These are phyloP conservation scores for Diaporthe ampelina DNA, from an alignment of 2,329 filamentous ascomycete genomes.

Conservation along the genomic window DNA sequence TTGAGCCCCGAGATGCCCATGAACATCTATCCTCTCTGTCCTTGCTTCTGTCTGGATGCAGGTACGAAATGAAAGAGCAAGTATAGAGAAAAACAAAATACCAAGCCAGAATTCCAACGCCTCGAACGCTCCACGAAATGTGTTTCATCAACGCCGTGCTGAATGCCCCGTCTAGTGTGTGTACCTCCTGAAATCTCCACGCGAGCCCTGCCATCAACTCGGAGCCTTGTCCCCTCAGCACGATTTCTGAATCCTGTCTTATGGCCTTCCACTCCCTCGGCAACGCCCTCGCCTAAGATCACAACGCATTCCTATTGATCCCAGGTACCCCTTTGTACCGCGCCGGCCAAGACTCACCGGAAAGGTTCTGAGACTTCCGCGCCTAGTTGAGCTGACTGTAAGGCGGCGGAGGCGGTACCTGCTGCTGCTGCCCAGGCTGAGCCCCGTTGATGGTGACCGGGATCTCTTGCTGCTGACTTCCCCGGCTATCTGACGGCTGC, in stretches of 20 bases:
- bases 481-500: neutral
- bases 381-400: conserved; percentile 38
- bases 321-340: neutral
- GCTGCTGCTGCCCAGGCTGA: conserved; percentile 30
- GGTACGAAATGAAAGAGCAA: conserved; percentile 4
- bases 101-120: conserved; percentile 17
- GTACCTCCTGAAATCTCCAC: conserved; percentile 31
- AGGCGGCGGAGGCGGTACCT: conserved; percentile 36
- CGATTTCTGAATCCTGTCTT: conserved; percentile 18
- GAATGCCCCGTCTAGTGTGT: conserved; percentile 24
- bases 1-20: neutral
- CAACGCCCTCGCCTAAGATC: conserved; percentile 1
- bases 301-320: neutral
- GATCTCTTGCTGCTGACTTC: conserved; percentile 3
- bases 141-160: conserved; percentile 31
- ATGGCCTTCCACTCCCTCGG: conserved; percentile 7
- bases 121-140: conserved; percentile 27
- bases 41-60: conserved; percentile 32
- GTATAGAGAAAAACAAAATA: neutral
- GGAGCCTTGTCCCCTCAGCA: conserved; percentile 1
- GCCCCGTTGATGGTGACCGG: conserved; percentile 25
- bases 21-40: neutral
- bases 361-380: neutral
- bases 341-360: neutral
- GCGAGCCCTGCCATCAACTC: conserved; percentile 2